Conservation (phyloP, 2,329 filamentous ascomycete species). For the Fusarium foetens region DNA sequence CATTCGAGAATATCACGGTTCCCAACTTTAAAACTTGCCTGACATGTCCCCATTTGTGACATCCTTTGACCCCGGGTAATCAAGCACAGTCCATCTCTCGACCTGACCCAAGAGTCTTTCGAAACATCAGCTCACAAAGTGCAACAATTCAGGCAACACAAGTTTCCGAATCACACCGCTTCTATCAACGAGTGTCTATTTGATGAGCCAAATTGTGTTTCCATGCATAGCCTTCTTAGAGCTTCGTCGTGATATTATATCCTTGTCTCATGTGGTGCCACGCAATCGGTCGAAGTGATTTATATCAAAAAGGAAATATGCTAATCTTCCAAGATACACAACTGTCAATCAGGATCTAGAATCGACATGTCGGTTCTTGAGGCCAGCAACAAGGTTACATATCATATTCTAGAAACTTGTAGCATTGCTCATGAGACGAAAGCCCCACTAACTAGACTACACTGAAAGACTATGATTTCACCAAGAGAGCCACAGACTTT, state of each 20-base stretch:
- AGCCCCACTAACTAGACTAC: neutral
- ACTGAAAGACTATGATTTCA: neutral
- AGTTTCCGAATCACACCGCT: slow-evolving; percentile 27
- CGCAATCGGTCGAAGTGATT: slow-evolving; percentile 14
- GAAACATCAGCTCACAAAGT: slow-evolving; percentile 26
- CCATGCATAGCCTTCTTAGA: neutral
- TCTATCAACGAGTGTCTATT: slow-evolving; percentile 1
- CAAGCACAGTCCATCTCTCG: slow-evolving; percentile 33
- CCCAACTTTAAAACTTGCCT: slow-evolving; percentile 8
- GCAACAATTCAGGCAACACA: slow-evolving; percentile 12
- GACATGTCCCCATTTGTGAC: slow-evolving; percentile 8
- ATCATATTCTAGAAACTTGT: neutral
- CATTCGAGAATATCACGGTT: neutral
- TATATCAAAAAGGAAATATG: neutral
- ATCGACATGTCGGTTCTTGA: neutral
- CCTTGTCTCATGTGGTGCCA: slow-evolving; percentile 34
- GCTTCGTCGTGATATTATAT: slow-evolving; percentile 2
- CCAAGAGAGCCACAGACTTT: neutral
- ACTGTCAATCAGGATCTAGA: neutral
- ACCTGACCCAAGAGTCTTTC: slow-evolving; percentile 21
- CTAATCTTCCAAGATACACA: neutral
- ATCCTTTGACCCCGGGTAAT: slow-evolving; percentile 21
- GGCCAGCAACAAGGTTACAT: neutral
- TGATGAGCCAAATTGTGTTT: slow-evolving; percentile 6
- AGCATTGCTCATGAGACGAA: neutral